Percentiles rank a stretch among this genome's conserved stretches.
Evolutionary conservation across 176 grass and related monocot genomes (phyloP).

Genomic region (Oryza australiensis): DNA sequence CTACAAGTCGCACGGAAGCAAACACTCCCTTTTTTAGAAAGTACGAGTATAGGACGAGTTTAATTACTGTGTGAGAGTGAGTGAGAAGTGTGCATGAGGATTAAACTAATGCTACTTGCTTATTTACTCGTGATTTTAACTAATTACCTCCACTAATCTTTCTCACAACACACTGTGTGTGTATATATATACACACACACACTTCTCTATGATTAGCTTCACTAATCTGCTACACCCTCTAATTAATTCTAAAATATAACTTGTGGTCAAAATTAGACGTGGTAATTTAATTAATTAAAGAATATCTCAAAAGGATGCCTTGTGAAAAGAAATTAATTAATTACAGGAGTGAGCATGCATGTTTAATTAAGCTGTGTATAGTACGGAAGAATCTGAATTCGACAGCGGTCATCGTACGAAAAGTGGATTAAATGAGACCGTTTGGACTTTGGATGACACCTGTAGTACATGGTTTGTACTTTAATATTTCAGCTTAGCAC

Average conservation of each 20-base stretch:
- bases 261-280: background rate
- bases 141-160: too few species aligned
- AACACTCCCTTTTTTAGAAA: constrained; percentile 23
- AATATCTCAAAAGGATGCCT: background rate
- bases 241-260: background rate
- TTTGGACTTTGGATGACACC: background rate
- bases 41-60: background rate
- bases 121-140: background rate
- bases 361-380: background rate
- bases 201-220: too few species aligned
- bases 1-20: constrained; percentile 37
- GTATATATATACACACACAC: too few species aligned
- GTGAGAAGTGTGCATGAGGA: background rate
- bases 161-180: too few species aligned
- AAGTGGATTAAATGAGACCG: constrained; percentile 14
- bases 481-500: constrained; percentile 1
- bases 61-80: constrained; percentile 1
- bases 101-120: background rate
- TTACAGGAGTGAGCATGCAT: background rate
- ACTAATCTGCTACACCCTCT: too few species aligned
- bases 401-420: constrained; percentile 4
- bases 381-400: background rate
- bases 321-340: background rate
- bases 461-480: constrained; percentile 8
- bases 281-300: background rate